Conservation (phyloP, 768 basidiomycete species). For the Leccinum truebloodii region DNA sequence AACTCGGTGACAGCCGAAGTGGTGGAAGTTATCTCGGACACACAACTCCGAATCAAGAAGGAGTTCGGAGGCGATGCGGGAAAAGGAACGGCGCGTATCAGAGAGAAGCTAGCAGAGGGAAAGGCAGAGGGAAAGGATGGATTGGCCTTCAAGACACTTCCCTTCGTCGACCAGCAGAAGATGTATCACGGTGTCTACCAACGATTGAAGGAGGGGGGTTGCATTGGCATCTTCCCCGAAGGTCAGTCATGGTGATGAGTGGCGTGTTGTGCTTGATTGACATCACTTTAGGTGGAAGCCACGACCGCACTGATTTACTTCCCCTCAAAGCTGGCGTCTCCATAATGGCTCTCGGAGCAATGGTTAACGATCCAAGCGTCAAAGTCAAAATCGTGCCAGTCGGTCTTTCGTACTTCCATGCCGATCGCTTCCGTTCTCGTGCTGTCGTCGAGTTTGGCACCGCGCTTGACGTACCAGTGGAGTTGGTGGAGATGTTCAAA, state of each 20-base stretch:
- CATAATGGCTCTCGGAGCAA: slow-evolving; percentile 97
- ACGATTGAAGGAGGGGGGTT: slow-evolving; percentile 79
- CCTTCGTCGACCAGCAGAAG: slow-evolving; percentile 89
- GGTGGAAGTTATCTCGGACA: slow-evolving; percentile 86
- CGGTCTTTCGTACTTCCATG: slow-evolving; percentile 73
- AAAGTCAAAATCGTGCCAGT: slow-evolving; percentile 92
- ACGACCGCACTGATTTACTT: slow-evolving; percentile 94
- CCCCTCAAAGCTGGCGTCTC: slow-evolving; percentile 98
- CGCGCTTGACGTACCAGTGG: slow-evolving; percentile 88
- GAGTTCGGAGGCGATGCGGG: slow-evolving; percentile 85
- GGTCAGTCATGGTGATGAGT: slow-evolving; percentile 48
- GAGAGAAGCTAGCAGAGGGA: slow-evolving; percentile 64
- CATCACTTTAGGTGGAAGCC: slow-evolving; percentile 79
- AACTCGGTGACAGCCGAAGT: slow-evolving; percentile 82
- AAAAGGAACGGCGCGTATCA: slow-evolving; percentile 64
- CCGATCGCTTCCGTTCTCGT: slow-evolving; percentile 89
- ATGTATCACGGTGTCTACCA: slow-evolving; percentile 96
- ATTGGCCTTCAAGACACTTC: slow-evolving; percentile 77
- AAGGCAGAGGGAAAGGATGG: slow-evolving; percentile 56
- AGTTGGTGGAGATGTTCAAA: slow-evolving; percentile 88
- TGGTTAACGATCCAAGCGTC: slow-evolving; percentile 85
- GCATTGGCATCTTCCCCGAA: slow-evolving; percentile 98
- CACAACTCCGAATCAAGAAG: slow-evolving; percentile 77
- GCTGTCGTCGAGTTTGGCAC: slow-evolving; percentile 97
- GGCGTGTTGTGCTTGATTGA: neutral